Conservation (phyloP, 2,329 filamentous ascomycete genomes). For the Periconia sp. region DNA sequence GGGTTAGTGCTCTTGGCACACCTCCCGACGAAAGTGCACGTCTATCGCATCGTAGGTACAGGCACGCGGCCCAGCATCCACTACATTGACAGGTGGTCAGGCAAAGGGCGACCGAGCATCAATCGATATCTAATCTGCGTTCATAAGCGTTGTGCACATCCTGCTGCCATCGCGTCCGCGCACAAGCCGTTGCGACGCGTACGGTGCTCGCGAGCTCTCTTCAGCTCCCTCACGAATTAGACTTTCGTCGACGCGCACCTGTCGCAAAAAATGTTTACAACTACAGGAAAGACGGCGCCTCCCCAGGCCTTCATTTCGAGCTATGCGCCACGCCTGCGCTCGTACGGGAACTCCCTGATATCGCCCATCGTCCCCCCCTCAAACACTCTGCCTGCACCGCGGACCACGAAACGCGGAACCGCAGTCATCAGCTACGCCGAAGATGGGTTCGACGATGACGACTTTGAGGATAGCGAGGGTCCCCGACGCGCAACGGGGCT, state of each 20-base stretch:
- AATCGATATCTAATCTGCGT: background rate
- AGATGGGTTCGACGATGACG: constrained; percentile 87
- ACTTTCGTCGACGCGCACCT: constrained; percentile 26
- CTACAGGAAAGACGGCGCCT: constrained; percentile 52
- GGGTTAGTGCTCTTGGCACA: constrained; percentile 19
- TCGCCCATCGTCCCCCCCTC: constrained; percentile 80
- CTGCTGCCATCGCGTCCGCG: background rate
- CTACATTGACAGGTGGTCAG: constrained; percentile 9
- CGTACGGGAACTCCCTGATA: constrained; percentile 89
- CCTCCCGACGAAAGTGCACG: constrained; percentile 6
- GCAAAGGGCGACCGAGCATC: constrained; percentile 5
- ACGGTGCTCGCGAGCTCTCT: constrained; percentile 31
- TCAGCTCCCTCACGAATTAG: constrained; percentile 34
- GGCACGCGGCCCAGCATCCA: constrained; percentile 28
- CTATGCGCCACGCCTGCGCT: constrained; percentile 88
- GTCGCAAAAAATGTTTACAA: constrained; percentile 48
- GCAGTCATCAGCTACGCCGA: constrained; percentile 98
- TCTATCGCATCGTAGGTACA: constrained; percentile 23
- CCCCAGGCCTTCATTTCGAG: constrained; percentile 90
- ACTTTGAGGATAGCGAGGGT: constrained; percentile 76
- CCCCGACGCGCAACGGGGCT: constrained; percentile 77
- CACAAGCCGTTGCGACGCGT: constrained; percentile 36
- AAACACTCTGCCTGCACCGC: constrained; percentile 69
- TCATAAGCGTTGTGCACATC: background rate
- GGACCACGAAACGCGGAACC: constrained; percentile 96